Percentiles rank a stretch among this genome's conserved stretches.
phyloP scores from a whole-genome alignment of 176 grass and related monocot genomes.

The Triticum aestivum region DNA sequence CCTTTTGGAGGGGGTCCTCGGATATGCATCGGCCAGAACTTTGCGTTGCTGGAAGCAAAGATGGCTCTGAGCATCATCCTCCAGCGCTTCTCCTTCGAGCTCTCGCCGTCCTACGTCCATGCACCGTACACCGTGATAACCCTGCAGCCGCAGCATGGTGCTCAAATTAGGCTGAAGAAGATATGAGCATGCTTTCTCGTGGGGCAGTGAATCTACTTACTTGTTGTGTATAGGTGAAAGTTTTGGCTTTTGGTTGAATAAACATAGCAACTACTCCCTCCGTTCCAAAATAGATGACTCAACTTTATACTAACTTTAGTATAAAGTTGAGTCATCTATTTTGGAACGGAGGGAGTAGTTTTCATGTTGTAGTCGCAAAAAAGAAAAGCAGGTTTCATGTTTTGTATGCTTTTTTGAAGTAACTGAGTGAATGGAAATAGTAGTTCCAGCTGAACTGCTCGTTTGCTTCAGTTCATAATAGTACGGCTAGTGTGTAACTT shows the following conservation, averaged over 20 bases:
- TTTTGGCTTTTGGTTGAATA: background rate
- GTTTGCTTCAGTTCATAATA: background rate
- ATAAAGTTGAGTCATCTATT: no score
- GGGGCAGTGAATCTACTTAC: background rate
- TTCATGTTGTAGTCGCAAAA: no score
- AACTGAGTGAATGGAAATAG: background rate
- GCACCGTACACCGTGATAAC: slow-evolving; percentile 47
- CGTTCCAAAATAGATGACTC: no score
- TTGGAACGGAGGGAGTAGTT: background rate
- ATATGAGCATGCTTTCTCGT: slow-evolving; percentile 26
- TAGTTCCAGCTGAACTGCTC: background rate
- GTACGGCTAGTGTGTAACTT: background rate
- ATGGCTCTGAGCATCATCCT: slow-evolving; percentile 55
- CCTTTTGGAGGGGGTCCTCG: slow-evolving; percentile 64
- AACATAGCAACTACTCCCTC: background rate
- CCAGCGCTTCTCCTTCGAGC: background rate
- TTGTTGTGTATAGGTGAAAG: background rate
- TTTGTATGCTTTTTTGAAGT: background rate
- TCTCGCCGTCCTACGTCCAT: slow-evolving; percentile 36
- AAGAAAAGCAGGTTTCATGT: no score
- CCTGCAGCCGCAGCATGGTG: background rate
- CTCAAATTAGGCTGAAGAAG: slow-evolving; percentile 48
- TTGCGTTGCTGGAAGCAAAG: slow-evolving; percentile 46
- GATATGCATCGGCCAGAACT: slow-evolving; percentile 48
- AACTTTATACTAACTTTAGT: no score